Percentiles rank a stretch among this genome's conserved stretches.
Conservation (phyloP, 192 early-diverging fungal genomes). For the Entomortierella chlamydospora region DNA sequence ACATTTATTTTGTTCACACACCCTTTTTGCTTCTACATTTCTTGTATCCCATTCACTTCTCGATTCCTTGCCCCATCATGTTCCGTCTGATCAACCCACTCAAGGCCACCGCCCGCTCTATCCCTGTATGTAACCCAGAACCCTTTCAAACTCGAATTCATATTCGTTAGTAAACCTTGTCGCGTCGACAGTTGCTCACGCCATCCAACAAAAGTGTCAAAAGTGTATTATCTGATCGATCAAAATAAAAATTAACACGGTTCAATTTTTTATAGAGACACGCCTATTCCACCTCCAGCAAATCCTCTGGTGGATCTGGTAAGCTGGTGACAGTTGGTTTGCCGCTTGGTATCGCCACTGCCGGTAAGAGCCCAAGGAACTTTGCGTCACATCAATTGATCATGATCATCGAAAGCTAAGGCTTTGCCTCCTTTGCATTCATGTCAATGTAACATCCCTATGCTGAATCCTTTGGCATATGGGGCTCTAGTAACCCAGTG, state of each 20-base stretch:
- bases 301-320: conserved; percentile 36
- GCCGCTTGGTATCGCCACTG: conserved; percentile 33
- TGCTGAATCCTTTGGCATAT: no score
- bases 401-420: no score
- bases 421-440: no score
- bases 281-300: conserved; percentile 44
- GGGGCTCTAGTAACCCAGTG: no score
- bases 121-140: conserved; percentile 20
- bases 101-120: conserved; percentile 27
- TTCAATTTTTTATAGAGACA: conserved; percentile 14
- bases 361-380: conserved; percentile 31
- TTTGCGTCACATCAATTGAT: no score
- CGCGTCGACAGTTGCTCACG: no score
- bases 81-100: conserved; percentile 50
- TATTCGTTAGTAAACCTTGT: no score
- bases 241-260: background rate
- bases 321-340: conserved; percentile 44
- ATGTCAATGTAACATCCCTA: no score
- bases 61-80: conserved; percentile 6
- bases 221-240: background rate
- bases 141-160: background rate
- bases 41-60: background rate
- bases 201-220: no score
- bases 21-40: background rate
- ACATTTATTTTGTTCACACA: background rate